A percentile compares a stretch with the other conserved stretches of the same genome.
Evolutionary conservation across 352 stramenopile genomes (phyloP).

Genomic region (Phytophthora sansomeana): DNA sequence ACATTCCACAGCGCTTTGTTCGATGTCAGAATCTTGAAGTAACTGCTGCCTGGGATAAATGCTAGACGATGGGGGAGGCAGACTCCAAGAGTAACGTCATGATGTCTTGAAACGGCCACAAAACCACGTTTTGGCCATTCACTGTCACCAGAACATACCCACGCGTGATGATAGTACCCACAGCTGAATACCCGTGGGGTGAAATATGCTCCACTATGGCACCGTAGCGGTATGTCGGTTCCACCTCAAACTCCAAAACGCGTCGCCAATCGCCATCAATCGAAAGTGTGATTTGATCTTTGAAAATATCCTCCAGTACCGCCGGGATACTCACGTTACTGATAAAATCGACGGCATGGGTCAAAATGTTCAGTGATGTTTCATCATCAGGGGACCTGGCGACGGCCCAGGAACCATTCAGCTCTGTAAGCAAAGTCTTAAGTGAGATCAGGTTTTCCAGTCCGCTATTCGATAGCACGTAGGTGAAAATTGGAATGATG

Average conservation of each 20-base stretch:
- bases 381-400: constrained; percentile 69
- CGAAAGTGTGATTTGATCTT: constrained; percentile 89
- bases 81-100: constrained; percentile 70
- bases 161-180: constrained; percentile 78
- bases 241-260: constrained; percentile 83
- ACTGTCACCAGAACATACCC: constrained; percentile 86
- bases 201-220: constrained; percentile 84
- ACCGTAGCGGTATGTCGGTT: constrained; percentile 87
- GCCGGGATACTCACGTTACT: constrained; percentile 87
- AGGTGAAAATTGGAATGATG: constrained; percentile 91
- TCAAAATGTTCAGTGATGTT: constrained; percentile 74
- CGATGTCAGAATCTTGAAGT: constrained; percentile 89
- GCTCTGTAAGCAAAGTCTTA: constrained; percentile 75
- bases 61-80: constrained; percentile 76
- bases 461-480: constrained; percentile 88
- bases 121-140: constrained; percentile 88
- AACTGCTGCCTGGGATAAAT: constrained; percentile 86
- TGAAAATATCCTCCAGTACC: constrained; percentile 91
- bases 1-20: constrained; percentile 92
- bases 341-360: constrained; percentile 87
- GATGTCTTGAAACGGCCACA: constrained; percentile 87
- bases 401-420: constrained; percentile 77
- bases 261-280: constrained; percentile 88
- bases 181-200: constrained; percentile 70
- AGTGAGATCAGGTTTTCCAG: constrained; percentile 87